These are phyloP conservation scores for Petasospora rhodanensis DNA, from an alignment of 1,139 yeast species.

Conservation along the genomic window DNA sequence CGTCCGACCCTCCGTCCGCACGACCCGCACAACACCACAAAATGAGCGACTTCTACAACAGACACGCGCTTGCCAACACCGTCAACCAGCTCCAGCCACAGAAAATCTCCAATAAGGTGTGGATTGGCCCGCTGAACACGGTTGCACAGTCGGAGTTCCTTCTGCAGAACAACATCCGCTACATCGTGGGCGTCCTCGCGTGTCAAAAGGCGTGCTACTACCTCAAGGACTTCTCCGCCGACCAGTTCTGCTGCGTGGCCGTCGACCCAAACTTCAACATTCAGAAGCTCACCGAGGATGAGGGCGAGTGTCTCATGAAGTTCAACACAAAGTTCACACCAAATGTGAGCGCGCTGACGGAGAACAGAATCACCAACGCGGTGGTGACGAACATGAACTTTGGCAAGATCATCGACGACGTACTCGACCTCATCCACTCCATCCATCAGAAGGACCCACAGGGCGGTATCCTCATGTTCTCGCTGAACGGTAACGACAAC, in stretches of 20 bases:
- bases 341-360: constrained; percentile 17
- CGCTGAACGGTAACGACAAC: constrained; percentile 27
- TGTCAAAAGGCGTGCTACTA: constrained; percentile 23
- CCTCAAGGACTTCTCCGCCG: constrained; percentile 19
- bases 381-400: constrained; percentile 23
- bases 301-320: constrained; percentile 22
- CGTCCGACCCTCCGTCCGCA: too few relatives aligned
- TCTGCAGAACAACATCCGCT: constrained; percentile 24
- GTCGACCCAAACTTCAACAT: constrained; percentile 23
- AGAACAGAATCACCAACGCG: constrained; percentile 21
- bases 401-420: constrained; percentile 22
- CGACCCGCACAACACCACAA: background rate
- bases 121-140: constrained; percentile 33
- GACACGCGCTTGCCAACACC: constrained; percentile 26
- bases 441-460: constrained; percentile 22
- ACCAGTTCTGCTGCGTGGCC: constrained; percentile 20
- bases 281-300: constrained; percentile 25
- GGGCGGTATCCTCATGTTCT: constrained; percentile 24
- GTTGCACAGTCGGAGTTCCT: constrained; percentile 30
- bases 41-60: constrained; percentile 22
- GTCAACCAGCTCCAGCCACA: constrained; percentile 29
- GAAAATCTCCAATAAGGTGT: constrained; percentile 28
- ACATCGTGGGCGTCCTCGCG: constrained; percentile 25
- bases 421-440: constrained; percentile 15
- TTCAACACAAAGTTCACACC: constrained; percentile 24